Conservation (phyloP, 495 filamentous ascomycete species). For the Xylaria palmicola region DNA sequence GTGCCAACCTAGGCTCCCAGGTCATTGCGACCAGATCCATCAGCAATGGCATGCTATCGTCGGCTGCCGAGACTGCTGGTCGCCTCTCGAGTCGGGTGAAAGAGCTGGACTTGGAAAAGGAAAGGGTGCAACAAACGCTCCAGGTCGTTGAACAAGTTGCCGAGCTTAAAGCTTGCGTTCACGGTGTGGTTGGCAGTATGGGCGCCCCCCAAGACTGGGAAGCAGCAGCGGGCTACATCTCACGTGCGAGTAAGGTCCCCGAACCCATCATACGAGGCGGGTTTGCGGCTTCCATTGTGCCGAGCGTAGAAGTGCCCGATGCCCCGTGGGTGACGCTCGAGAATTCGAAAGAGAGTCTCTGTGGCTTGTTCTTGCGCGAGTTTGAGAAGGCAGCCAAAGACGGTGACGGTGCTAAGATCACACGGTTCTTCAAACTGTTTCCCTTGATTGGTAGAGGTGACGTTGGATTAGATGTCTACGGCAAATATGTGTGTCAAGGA, state of each 20-base stretch:
- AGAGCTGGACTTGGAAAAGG: conserved; percentile 83
- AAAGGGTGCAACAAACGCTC: conserved; percentile 82
- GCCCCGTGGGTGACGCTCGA: conserved; percentile 84
- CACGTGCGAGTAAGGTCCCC: conserved; percentile 78
- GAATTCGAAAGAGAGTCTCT: conserved; percentile 80
- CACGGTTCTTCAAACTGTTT: conserved; percentile 96
- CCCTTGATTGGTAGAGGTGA: conserved; percentile 89
- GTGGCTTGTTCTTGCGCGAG: conserved; percentile 85
- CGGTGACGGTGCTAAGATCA: conserved; percentile 81
- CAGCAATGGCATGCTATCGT: conserved; percentile 82
- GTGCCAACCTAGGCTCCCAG: conserved; percentile 84
- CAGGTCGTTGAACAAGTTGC: conserved; percentile 93
- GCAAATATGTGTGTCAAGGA: conserved; percentile 90
- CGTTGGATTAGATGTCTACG: conserved; percentile 90
- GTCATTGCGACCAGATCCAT: conserved; percentile 80
- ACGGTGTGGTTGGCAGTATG: conserved; percentile 95
- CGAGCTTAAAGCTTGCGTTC: conserved; percentile 92
- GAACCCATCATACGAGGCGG: conserved; percentile 71
- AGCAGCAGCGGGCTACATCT: conserved; percentile 84
- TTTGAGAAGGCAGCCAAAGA: conserved; percentile 90
- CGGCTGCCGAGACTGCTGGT: conserved; percentile 79
- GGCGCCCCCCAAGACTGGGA: conserved; percentile 99
- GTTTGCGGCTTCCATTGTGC: conserved; percentile 93
- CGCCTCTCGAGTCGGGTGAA: conserved; percentile 84
- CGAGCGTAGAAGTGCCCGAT: conserved; percentile 92